phyloP scores from a whole-genome alignment of 192 early-diverging fungal species.

The Umbelopsis sp. region DNA sequence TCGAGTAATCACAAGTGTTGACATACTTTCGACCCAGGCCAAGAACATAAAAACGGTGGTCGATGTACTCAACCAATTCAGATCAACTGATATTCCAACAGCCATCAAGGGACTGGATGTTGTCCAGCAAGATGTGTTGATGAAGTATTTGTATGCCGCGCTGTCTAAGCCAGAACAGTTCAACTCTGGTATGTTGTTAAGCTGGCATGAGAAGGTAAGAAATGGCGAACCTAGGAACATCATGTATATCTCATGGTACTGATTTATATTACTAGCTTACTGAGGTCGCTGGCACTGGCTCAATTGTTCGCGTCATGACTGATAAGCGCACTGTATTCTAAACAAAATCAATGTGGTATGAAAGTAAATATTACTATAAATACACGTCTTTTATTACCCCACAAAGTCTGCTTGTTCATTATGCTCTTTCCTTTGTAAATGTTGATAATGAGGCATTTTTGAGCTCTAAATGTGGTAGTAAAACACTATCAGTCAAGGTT shows the following conservation, averaged over 20 bases:
- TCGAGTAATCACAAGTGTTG: background rate
- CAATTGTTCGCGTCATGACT: conserved; percentile 90
- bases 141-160: conserved; percentile 94
- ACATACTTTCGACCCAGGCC: conserved; percentile 46
- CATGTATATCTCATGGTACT: conserved; percentile 15
- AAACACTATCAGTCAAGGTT: too few species aligned
- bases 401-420: background rate
- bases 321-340: conserved; percentile 75
- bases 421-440: too few species aligned
- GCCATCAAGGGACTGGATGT: conserved; percentile 62
- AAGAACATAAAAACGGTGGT: conserved; percentile 78
- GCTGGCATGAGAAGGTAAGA: conserved; percentile 93
- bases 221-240: background rate
- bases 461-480: too few species aligned
- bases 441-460: too few species aligned
- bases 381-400: background rate
- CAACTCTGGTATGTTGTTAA: conserved; percentile 82
- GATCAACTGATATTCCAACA: conserved; percentile 66
- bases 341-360: background rate
- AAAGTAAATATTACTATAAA: background rate
- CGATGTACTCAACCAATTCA: conserved; percentile 77
- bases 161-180: conserved; percentile 82
- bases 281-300: conserved; percentile 85
- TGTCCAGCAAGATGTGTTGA: conserved; percentile 76
- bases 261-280: conserved; percentile 56